Evolutionary conservation across 2,329 filamentous ascomycete species (phyloP).

Genomic region (Periglandula ipomoeae): DNA sequence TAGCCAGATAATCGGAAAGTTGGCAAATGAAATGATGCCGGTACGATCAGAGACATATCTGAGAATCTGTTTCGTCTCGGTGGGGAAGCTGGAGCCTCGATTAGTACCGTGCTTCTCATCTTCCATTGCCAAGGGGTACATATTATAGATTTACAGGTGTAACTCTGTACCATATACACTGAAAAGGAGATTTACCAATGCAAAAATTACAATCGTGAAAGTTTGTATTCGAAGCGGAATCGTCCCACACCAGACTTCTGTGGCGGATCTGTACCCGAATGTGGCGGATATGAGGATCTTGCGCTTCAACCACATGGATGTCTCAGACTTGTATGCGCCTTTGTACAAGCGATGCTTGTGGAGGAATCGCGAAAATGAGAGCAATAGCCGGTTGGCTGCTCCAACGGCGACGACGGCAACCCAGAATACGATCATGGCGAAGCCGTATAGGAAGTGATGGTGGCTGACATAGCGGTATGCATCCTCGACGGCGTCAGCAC

Average conservation of each 20-base stretch:
- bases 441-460: conserved; percentile 27
- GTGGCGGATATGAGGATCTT: conserved; percentile 30
- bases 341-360: neutral
- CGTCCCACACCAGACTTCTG: conserved; percentile 35
- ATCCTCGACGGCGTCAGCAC: neutral
- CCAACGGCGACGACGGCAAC: conserved; percentile 26
- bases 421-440: conserved; percentile 33
- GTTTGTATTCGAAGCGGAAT: conserved; percentile 35
- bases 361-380: conserved; percentile 8
- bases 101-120: neutral
- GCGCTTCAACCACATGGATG: conserved; percentile 21
- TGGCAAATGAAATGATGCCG: conserved; percentile 54
- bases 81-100: conserved; percentile 22
- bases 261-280: conserved; percentile 32
- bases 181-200: conserved; percentile 28
- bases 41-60: conserved; percentile 55
- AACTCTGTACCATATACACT: conserved; percentile 28
- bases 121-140: conserved; percentile 5
- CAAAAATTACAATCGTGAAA: conserved; percentile 28
- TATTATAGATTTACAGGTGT: conserved; percentile 32
- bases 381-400: conserved; percentile 19
- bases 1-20: conserved; percentile 55
- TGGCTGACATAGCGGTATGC: conserved; percentile 24
- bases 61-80: conserved; percentile 24
- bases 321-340: neutral